Conservation (phyloP, 2,329 filamentous ascomycete genomes). For the Ascochyta clinopodiicola region DNA sequence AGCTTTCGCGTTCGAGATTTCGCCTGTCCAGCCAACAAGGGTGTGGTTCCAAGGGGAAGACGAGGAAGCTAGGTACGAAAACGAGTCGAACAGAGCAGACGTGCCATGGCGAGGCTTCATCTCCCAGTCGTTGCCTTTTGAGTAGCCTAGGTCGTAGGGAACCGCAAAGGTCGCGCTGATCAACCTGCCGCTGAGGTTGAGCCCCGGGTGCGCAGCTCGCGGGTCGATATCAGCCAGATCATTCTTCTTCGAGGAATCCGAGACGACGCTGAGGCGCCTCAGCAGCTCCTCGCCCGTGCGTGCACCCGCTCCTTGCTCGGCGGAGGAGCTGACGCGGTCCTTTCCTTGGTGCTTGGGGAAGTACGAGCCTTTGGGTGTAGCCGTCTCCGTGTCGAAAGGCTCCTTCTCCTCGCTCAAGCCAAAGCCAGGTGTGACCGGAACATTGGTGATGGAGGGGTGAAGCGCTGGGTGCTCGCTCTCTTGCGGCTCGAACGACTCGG, state of each 20-base stretch:
- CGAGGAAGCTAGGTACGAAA: slow-evolving; percentile 84
- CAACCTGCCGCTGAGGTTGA: slow-evolving; percentile 66
- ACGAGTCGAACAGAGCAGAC: slow-evolving; percentile 90
- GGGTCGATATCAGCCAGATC: slow-evolving; percentile 60
- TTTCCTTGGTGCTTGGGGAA: slow-evolving; percentile 35
- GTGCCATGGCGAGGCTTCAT: slow-evolving; percentile 81
- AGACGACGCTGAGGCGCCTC: slow-evolving; percentile 58
- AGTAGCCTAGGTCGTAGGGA: slow-evolving; percentile 65
- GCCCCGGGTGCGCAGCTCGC: slow-evolving; percentile 60
- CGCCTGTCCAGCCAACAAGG: slow-evolving; percentile 93
- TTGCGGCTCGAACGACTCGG: slow-evolving; percentile 33
- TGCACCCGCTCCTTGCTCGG: slow-evolving; percentile 54
- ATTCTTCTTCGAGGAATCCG: slow-evolving; percentile 44
- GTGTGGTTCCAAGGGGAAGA: slow-evolving; percentile 88
- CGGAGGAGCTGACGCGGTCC: slow-evolving; percentile 40
- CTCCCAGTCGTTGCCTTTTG: slow-evolving; percentile 65
- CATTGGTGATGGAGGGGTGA: slow-evolving; percentile 45
- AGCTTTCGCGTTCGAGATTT: slow-evolving; percentile 56
- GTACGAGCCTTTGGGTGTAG: slow-evolving; percentile 39
- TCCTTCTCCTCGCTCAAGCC: slow-evolving; percentile 50
- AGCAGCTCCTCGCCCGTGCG: slow-evolving; percentile 59
- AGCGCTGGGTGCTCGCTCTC: slow-evolving; percentile 49
- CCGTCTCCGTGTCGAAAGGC: slow-evolving; percentile 41
- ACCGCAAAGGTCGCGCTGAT: slow-evolving; percentile 70
- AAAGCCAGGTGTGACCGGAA: slow-evolving; percentile 54